Evolutionary conservation across 2,329 filamentous ascomycete genomes (phyloP).

Genomic region (Alternaria incomplexa): DNA sequence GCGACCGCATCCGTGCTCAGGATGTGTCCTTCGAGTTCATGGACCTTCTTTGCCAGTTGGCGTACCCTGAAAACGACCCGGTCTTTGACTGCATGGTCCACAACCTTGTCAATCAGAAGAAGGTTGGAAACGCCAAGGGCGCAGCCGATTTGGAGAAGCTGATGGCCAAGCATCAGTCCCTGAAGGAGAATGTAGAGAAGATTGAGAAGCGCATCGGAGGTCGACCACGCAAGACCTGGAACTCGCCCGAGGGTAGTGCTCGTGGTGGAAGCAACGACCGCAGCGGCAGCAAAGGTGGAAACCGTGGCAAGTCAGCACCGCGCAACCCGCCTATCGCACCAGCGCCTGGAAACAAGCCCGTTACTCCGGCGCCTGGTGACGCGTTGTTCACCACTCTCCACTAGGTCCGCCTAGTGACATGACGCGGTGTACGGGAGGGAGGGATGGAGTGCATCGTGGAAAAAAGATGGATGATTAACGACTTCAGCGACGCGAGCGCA

Average conservation of each 20-base stretch:
- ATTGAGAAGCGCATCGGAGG: slow-evolving; percentile 7
- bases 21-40: slow-evolving; percentile 20
- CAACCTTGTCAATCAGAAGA: slow-evolving; percentile 25
- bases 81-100: slow-evolving; percentile 38
- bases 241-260: background rate
- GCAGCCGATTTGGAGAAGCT: slow-evolving; percentile 5
- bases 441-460: background rate
- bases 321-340: background rate
- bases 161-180: slow-evolving; percentile 3
- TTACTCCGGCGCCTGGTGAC: background rate
- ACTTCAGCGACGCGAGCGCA: background rate
- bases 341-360: background rate
- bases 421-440: background rate
- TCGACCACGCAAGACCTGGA: background rate
- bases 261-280: background rate
- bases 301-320: background rate
- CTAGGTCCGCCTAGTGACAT: background rate
- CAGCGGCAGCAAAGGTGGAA: background rate
- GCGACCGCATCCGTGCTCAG: slow-evolving; percentile 33
- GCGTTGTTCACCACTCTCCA: background rate
- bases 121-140: background rate
- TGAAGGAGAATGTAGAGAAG: slow-evolving; percentile 14
- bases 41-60: slow-evolving; percentile 21
- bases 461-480: background rate
- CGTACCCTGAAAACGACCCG: slow-evolving; percentile 29